Conservation (phyloP, 306 rosid species). For the Styphnolobium japonicum region DNA sequence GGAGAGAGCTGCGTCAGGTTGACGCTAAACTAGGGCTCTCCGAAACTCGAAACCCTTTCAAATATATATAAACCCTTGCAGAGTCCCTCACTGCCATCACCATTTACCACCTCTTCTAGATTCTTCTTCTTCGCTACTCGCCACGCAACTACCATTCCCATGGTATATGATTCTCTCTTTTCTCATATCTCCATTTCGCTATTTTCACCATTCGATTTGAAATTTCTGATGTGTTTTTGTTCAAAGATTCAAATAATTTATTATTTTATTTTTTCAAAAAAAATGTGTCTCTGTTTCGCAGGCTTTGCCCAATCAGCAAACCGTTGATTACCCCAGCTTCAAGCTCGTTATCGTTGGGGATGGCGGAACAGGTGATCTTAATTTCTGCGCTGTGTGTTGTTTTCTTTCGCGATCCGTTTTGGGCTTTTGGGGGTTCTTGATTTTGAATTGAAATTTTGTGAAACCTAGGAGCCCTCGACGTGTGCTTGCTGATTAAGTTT, state of each 20-base stretch:
- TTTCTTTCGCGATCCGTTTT: constrained; percentile 14
- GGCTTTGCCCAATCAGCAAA: constrained; percentile 64
- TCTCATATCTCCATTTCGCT: background rate
- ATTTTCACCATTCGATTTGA: background rate
- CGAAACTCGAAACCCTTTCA: background rate
- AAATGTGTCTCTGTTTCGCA: background rate
- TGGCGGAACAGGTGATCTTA: constrained; percentile 53
- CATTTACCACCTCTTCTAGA: too few species aligned
- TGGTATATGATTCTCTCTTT: constrained; percentile 1
- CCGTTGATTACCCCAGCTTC: constrained; percentile 64
- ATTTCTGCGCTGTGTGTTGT: background rate
- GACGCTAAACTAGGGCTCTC: constrained; percentile 45
- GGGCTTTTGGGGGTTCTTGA: too few species aligned
- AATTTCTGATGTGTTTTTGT: background rate
- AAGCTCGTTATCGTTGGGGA: constrained; percentile 71
- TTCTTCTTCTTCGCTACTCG: background rate
- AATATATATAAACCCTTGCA: constrained; percentile 14
- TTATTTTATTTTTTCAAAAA: too few species aligned
- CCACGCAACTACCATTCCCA: too few species aligned
- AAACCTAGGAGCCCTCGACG: background rate
- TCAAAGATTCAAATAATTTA: too few species aligned
- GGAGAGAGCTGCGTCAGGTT: constrained; percentile 30
- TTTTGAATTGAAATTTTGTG: background rate
- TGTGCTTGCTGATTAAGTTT: too few species aligned
- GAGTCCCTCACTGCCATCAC: background rate